Conservation (phyloP, 129 eudicot species). For the Lactuca sativa region DNA sequence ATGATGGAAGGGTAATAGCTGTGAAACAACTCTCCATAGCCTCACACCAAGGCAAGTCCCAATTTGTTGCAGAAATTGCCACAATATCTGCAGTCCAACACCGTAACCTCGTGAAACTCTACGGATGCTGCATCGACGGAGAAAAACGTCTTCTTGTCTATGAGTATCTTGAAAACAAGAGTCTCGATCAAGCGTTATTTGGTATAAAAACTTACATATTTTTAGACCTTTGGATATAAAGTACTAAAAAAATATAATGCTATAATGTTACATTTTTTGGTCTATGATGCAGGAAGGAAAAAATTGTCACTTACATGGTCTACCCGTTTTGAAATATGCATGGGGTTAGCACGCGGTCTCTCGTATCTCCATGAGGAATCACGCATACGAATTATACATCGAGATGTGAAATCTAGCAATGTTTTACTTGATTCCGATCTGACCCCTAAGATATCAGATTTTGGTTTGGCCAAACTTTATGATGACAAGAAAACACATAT, state of each 20-base stretch:
- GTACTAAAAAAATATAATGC: not conserved
- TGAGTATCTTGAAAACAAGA: too few species aligned
- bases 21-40: slow-evolving; percentile 72
- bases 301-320: slow-evolving; percentile 60
- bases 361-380: slow-evolving; percentile 82
- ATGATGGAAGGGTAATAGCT: slow-evolving; percentile 63
- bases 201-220: not conserved
- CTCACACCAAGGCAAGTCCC: slow-evolving; percentile 75
- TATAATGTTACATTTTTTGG: slow-evolving; percentile 9
- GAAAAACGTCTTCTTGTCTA: too few species aligned
- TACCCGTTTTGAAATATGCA: slow-evolving; percentile 67
- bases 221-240: not conserved
- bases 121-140: too few species aligned
- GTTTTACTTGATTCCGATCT: slow-evolving; percentile 74
- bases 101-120: too few species aligned
- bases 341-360: slow-evolving; percentile 79
- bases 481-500: slow-evolving; percentile 86
- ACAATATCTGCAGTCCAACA: slow-evolving; percentile 47
- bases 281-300: slow-evolving; percentile 45
- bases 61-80: slow-evolving; percentile 76
- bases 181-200: too few species aligned
- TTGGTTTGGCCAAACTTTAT: slow-evolving; percentile 83
- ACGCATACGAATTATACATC: slow-evolving; percentile 2
- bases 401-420: slow-evolving; percentile 23
- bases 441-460: slow-evolving; percentile 81